Evolutionary conservation across 225 moss, liverwort and hornwort species (phyloP), one percentile per base, ranked within the genome.

Genomic region (Physcomitrium patens): DNA sequence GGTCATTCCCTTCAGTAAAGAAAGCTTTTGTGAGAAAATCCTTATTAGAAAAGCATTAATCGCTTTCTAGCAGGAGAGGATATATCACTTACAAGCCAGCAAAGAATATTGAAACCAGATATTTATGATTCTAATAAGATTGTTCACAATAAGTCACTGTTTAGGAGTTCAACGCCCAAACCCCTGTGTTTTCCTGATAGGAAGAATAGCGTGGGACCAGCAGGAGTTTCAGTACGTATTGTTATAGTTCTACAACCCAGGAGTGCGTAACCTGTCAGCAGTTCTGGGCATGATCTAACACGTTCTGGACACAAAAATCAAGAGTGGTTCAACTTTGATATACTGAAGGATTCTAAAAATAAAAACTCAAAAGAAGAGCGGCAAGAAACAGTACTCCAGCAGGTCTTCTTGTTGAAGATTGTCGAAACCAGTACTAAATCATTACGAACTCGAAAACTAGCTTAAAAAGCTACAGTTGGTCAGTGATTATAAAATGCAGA

Each of bases 211-310:
- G 2, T 37, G 31, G 31, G 31, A 37, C 31, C 1, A 37, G 31
- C 31, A 37, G 7, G 31, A 37, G 31, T 37, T 37, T 37, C 31
- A 7, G 7, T 37, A 37, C 31, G 7, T 37, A 7, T 37, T 37
- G 5, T 7, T 37, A 37, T 37, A 37, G 31, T 37, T 37, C 31
- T 37, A 37, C 31, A 37, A 37, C 31, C 20, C 2, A 17, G 50
- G 37, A 70, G 50, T 26, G 14, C 28, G 22, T 64, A 69, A 52
- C 15, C 51, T 19, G 16, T 47, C 58, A 64, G 60, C 50, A 77
- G 60, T 84, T 80, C 80, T 84, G 80, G 73, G 80, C 84, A 48
- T 80, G 77, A 76, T 69, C 73, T 76, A n/a, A 6, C 37, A 63
- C 37, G 24, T 37, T 45, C 54, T 48, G 65, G 41, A 54, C 60